Evolutionary conservation across 805 yeast species (phyloP).

Genomic region (Wickerhamiella allomyrinae): DNA sequence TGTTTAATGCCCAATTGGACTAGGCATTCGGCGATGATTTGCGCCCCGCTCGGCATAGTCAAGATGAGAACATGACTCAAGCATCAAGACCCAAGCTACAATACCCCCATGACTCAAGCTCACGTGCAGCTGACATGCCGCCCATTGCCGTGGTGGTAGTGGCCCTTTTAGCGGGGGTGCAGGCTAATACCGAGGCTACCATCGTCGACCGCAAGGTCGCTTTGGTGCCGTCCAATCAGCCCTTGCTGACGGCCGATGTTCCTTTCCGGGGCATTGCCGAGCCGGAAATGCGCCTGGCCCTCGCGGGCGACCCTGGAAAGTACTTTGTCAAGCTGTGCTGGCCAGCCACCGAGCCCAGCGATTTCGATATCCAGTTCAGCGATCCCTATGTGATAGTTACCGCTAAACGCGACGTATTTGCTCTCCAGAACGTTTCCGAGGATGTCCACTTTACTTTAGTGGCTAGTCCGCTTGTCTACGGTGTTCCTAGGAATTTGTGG

Average conservation of each 20-base stretch:
- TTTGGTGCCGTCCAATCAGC: background rate
- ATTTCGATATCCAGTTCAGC: constrained; percentile 14
- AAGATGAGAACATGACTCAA: background rate
- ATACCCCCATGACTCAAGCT: background rate
- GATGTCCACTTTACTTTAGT: background rate
- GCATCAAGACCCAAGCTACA: background rate
- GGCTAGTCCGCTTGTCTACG: background rate
- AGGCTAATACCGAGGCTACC: constrained; percentile 10
- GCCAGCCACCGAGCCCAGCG: constrained; percentile 25
- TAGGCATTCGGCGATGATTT: constrained; percentile 35
- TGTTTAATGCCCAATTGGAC: constrained; percentile 37
- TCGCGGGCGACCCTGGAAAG: constrained; percentile 7
- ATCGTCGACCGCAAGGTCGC: background rate
- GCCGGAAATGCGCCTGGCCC: background rate
- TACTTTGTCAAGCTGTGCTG: constrained; percentile 24
- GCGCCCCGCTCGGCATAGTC: constrained; percentile 27
- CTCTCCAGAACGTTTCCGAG: no score
- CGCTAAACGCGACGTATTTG: background rate
- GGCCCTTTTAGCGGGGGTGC: constrained; percentile 1
- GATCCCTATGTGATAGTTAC: constrained; percentile 4
- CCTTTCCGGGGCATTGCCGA: background rate
- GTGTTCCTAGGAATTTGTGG: constrained; percentile 1
- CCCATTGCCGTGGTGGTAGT: background rate
- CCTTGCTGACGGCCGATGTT: background rate
- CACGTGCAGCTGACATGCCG: background rate